These are phyloP conservation scores for Boletus sp. DNA, from an alignment of 1,284 basidiomycete genomes.

Conservation along the genomic window DNA sequence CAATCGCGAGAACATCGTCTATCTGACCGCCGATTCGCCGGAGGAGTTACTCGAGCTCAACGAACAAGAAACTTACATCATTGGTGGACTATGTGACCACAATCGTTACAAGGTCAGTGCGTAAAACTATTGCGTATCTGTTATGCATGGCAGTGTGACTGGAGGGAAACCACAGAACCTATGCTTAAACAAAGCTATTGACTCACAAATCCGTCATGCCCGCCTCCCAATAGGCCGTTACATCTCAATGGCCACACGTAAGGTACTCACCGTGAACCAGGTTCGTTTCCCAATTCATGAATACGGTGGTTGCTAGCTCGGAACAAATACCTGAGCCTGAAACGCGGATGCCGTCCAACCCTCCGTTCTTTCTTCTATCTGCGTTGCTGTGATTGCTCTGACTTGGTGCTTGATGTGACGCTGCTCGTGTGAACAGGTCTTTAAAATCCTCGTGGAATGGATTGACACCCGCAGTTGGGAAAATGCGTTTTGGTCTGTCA, in stretches of 20 bases:
- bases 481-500: conserved; percentile 76
- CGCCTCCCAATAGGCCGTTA: conserved; percentile 91
- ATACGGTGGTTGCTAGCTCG: background rate
- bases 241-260: conserved; percentile 81
- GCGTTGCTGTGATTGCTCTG: background rate
- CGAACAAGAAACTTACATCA: conserved; percentile 87
- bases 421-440: conserved; percentile 44
- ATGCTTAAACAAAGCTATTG: conserved; percentile 83
- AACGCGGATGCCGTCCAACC: background rate
- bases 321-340: background rate
- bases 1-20: conserved; percentile 62
- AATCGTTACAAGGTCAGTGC: conserved; percentile 85
- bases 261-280: conserved; percentile 97
- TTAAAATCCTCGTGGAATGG: conserved; percentile 91
- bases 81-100: conserved; percentile 94
- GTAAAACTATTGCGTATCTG: background rate
- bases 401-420: conserved; percentile 3
- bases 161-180: conserved; percentile 55
- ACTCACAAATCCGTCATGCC: conserved; percentile 76
- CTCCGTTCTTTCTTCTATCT: background rate
- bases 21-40: conserved; percentile 92
- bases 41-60: conserved; percentile 80
- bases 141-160: conserved; percentile 1
- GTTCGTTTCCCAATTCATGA: conserved; percentile 21
- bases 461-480: conserved; percentile 81